Evolutionary conservation across 73 alveolate species (phyloP).

Genomic region (Vitrella brassicaformis): DNA sequence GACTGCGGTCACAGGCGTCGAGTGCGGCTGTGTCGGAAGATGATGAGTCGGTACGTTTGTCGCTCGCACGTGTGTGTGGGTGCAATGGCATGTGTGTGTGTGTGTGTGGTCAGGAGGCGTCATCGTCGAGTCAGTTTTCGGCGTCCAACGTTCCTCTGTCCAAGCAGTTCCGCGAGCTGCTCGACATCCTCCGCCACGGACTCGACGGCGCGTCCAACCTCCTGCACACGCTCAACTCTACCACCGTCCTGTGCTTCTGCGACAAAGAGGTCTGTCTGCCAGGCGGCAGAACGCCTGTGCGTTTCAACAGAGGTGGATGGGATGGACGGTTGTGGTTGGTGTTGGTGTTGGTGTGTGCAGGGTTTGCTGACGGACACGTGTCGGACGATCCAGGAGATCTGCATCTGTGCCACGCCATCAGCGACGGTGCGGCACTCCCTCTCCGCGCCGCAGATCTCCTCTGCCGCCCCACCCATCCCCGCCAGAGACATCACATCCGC

Average conservation of each 20-base stretch:
- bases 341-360: not conserved
- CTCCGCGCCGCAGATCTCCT: no score
- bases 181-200: constrained; percentile 4
- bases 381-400: not conserved
- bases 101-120: not conserved
- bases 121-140: not conserved
- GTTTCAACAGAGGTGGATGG: not conserved
- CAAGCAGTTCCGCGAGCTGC: constrained; percentile 3
- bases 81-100: not conserved
- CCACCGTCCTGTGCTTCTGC: not conserved
- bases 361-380: not conserved
- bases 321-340: not conserved
- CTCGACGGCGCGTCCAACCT: constrained; percentile 3
- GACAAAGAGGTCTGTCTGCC: not conserved
- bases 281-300: not conserved
- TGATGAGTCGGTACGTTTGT: no score
- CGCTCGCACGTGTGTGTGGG: no score
- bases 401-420: no score
- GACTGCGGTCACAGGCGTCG: no score
- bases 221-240: constrained; percentile 1
- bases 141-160: constrained; percentile 2
- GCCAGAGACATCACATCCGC: no score
- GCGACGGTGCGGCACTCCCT: no score
- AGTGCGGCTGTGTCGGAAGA: no score
- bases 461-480: no score